phyloP scores from a whole-genome alignment of 2,329 filamentous ascomycete species.

The Hymenoscyphus albidus region DNA sequence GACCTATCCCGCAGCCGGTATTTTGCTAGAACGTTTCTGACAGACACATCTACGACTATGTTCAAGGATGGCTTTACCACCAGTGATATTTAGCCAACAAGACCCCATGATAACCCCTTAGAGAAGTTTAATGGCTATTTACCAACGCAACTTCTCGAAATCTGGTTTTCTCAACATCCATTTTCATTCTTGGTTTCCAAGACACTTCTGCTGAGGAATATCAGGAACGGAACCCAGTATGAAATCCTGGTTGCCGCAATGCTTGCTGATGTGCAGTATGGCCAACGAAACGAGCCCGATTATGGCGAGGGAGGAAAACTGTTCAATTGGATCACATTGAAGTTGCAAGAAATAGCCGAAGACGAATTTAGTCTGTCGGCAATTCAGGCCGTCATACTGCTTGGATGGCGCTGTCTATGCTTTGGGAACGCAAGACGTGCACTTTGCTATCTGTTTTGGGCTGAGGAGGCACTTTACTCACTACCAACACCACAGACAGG shows the following conservation, averaged over 20 bases:
- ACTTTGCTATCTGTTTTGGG: conserved; percentile 9
- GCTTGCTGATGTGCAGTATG: conserved; percentile 10
- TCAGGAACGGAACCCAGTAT: conserved; percentile 6
- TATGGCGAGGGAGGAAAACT: conserved; percentile 1
- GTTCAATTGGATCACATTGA: conserved; percentile 4
- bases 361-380: conserved; percentile 1
- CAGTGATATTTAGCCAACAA: not conserved
- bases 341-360: conserved; percentile 5
- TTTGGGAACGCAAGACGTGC: conserved; percentile 3
- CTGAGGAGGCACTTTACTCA: conserved; percentile 8
- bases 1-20: not conserved
- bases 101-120: not conserved
- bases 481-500: conserved; percentile 2
- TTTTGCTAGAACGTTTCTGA: conserved; percentile 4
- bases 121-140: conserved; percentile 6
- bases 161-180: conserved; percentile 13
- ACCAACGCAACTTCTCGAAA: conserved; percentile 9
- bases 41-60: not conserved
- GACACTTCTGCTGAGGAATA: conserved; percentile 9
- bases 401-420: conserved; percentile 8
- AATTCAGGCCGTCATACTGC: conserved; percentile 7
- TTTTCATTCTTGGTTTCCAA: conserved; percentile 11
- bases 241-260: conserved; percentile 9
- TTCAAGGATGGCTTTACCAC: not conserved
- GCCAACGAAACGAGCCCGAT: conserved; percentile 4